Evolutionary conservation across 257 asterid species (phyloP).

Genomic region (Solanum dulcamara): DNA sequence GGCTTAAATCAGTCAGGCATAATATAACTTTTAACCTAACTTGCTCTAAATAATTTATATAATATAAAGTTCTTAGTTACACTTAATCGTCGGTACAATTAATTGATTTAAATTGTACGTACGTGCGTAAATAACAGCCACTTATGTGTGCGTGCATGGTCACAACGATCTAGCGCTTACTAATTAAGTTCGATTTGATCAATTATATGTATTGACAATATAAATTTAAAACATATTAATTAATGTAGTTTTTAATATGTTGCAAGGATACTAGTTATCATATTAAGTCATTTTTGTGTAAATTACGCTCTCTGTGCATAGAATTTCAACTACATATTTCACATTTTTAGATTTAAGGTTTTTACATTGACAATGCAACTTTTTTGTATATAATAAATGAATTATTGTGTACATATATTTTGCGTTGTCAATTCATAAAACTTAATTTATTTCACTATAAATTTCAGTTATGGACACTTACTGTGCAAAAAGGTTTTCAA

Average conservation of each 20-base stretch:
- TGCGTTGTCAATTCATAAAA: too few relatives aligned
- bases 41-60: constrained; percentile 13
- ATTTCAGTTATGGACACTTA: not conserved
- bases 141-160: not conserved
- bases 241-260: not conserved
- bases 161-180: not conserved
- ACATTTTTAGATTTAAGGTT: not conserved
- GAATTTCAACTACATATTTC: not conserved
- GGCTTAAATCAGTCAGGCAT: constrained; percentile 16
- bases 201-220: not conserved
- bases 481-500: not conserved
- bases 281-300: not conserved
- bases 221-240: not conserved
- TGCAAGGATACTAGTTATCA: not conserved
- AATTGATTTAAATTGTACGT: not conserved
- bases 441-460: not conserved
- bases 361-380: not conserved
- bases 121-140: not conserved
- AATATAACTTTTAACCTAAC: constrained; percentile 42
- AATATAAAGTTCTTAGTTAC: not conserved
- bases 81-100: not conserved
- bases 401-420: not conserved
- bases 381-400: not conserved
- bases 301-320: not conserved
- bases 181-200: not conserved